Evolutionary conservation across 2,329 filamentous ascomycete genomes (phyloP).

Genomic region (Cyphellophora europaea): DNA sequence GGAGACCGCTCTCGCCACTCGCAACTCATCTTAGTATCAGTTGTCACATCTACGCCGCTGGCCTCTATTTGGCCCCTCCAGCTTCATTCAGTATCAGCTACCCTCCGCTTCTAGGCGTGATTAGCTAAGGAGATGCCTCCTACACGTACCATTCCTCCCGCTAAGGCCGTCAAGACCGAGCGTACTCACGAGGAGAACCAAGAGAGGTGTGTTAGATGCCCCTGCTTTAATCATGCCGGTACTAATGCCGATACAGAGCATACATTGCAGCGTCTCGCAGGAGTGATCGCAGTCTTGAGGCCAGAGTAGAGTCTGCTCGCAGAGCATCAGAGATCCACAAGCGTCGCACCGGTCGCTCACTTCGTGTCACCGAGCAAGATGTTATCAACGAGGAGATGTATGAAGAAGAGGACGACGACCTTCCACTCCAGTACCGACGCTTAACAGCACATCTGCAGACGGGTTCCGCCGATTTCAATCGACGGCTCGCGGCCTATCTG

Average conservation of each 20-base stretch:
- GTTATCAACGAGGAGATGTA: constrained; percentile 93
- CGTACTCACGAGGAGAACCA: constrained; percentile 29
- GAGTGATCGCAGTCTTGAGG: constrained; percentile 78
- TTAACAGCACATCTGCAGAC: constrained; percentile 56
- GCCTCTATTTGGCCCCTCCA: no score
- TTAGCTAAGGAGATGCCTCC: constrained; percentile 18
- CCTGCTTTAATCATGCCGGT: constrained; percentile 4
- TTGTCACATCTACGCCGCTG: no score
- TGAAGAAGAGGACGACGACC: constrained; percentile 81
- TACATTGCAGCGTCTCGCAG: constrained; percentile 87
- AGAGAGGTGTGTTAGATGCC: constrained; percentile 27
- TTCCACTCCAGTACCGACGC: constrained; percentile 57
- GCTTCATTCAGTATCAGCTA: no score
- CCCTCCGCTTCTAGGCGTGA: no score
- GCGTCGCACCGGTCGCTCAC: constrained; percentile 69
- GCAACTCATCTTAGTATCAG: no score
- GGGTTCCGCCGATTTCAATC: constrained; percentile 51
- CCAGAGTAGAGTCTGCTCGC: constrained; percentile 75
- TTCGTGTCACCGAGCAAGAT: constrained; percentile 77
- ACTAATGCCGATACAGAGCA: constrained; percentile 45
- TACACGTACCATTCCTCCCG: constrained; percentile 17
- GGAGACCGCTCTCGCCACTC: no score
- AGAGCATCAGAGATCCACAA: constrained; percentile 89
- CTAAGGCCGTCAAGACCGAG: constrained; percentile 19
- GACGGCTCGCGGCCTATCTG: constrained; percentile 50